These are phyloP conservation scores for Coprinopsis cinerea DNA, from an alignment of 768 basidiomycete species.

Conservation along the genomic window DNA sequence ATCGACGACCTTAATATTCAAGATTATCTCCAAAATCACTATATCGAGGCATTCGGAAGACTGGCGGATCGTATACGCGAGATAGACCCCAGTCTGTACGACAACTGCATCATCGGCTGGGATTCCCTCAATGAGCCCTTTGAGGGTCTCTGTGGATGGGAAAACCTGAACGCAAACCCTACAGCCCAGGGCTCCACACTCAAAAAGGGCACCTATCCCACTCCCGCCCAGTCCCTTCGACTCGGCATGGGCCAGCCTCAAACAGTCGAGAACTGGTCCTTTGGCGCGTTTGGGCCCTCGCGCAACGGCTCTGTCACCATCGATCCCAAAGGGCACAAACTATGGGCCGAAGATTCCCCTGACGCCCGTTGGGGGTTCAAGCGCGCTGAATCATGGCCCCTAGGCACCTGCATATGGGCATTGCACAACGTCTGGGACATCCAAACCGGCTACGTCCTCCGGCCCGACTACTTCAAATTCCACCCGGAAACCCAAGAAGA, in stretches of 20 bases:
- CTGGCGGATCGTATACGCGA: constrained; percentile 72
- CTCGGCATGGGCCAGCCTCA: constrained; percentile 86
- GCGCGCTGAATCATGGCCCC: constrained; percentile 43
- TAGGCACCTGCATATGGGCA: constrained; percentile 85
- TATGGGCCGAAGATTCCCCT: constrained; percentile 61
- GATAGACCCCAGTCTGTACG: constrained; percentile 58
- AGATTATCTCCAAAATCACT: constrained; percentile 78
- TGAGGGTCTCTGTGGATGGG: constrained; percentile 69
- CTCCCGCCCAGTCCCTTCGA: constrained; percentile 74
- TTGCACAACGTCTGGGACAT: constrained; percentile 87
- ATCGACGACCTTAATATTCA: constrained; percentile 92
- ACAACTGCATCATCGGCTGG: constrained; percentile 93
- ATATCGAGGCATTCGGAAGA: constrained; percentile 64
- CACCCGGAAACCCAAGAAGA: constrained; percentile 34
- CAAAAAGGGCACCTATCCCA: constrained; percentile 85
- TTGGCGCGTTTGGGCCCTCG: constrained; percentile 73
- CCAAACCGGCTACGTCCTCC: constrained; percentile 57
- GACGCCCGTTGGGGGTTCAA: constrained; percentile 1
- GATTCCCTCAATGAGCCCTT: constrained; percentile 94
- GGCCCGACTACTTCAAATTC: constrained; percentile 70
- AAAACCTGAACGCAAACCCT: constrained; percentile 62
- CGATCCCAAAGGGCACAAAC: constrained; percentile 74
- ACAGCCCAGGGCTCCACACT: constrained; percentile 61
- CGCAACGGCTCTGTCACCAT: constrained; percentile 70
- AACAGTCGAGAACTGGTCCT: constrained; percentile 78